A percentile compares a stretch with the other conserved stretches of the same genome.
These are phyloP conservation scores for Ophiostoma angusticollis DNA, from an alignment of 2,329 filamentous ascomycete genomes.

Conservation along the genomic window DNA sequence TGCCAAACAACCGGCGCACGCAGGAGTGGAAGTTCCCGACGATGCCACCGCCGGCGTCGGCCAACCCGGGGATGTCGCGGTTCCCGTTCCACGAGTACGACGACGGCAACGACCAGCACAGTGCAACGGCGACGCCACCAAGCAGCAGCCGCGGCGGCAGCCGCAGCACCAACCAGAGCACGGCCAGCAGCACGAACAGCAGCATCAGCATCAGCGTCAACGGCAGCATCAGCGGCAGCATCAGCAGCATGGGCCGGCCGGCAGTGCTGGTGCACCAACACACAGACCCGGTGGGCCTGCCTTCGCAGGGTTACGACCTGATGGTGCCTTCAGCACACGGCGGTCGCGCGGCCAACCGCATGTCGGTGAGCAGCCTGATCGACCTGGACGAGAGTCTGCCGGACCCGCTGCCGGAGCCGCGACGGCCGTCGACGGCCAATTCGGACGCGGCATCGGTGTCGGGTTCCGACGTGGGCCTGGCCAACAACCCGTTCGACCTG, in stretches of 20 bases:
- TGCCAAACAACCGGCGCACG: conserved; percentile 26
- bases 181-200: no score
- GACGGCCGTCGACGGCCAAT: conserved; percentile 45
- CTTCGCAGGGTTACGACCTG: conserved; percentile 26
- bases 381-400: conserved; percentile 25
- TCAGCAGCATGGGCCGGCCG: conserved; percentile 12
- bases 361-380: conserved; percentile 24
- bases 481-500: conserved; percentile 49
- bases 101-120: conserved; percentile 14
- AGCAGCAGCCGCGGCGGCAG: conserved; percentile 3
- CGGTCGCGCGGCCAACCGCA: conserved; percentile 18
- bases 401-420: conserved; percentile 36
- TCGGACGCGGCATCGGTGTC: conserved; percentile 44
- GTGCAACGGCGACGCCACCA: conserved; percentile 5
- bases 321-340: conserved; percentile 15
- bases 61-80: conserved; percentile 33
- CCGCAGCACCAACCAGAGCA: conserved; percentile 3
- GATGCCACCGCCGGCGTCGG: conserved; percentile 33
- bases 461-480: conserved; percentile 41
- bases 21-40: conserved; percentile 43
- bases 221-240: background rate
- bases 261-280: conserved; percentile 28
- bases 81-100: conserved; percentile 32
- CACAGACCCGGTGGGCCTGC: conserved; percentile 30
- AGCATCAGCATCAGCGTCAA: conserved; percentile 4